A percentile compares a stretch with the other conserved stretches of the same genome.
phyloP scores from a whole-genome alignment of 345 rosid genomes.

The Salix purpurea region DNA sequence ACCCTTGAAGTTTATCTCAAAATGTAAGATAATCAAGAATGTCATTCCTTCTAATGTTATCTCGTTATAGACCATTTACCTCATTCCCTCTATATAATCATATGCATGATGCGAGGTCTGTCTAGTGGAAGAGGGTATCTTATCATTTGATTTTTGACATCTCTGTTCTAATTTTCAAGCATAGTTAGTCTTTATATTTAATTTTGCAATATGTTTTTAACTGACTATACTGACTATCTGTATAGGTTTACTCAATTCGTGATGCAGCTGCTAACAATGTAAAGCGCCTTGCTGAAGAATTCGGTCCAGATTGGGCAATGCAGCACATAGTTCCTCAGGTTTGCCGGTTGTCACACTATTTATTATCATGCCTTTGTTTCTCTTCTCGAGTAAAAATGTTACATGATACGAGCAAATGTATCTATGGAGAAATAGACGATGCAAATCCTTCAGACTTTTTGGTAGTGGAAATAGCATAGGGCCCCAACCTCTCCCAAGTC shows the following conservation, averaged over 20 bases:
- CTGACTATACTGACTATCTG: neutral
- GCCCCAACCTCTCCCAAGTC: neutral
- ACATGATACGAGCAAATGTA: too few relatives aligned
- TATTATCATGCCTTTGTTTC: neutral
- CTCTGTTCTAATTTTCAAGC: neutral
- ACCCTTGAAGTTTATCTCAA: neutral
- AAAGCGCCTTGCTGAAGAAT: constrained; percentile 94
- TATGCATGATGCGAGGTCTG: neutral
- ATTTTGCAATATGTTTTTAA: neutral
- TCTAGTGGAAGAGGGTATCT: too few relatives aligned
- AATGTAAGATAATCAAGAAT: neutral
- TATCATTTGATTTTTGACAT: neutral
- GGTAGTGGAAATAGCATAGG: neutral
- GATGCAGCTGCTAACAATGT: constrained; percentile 95
- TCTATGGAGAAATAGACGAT: too few relatives aligned
- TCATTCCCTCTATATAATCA: neutral
- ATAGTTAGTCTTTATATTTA: neutral
- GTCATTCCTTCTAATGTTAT: neutral
- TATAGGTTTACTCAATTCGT: constrained; percentile 82
- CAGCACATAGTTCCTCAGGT: constrained; percentile 97
- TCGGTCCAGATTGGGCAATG: constrained; percentile 99
- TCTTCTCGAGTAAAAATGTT: neutral
- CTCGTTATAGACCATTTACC: neutral
- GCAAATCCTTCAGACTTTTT: too few relatives aligned
- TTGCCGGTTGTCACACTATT: neutral